Base-by-base conservation (phyloP, 2,329 filamentous ascomycete species). In the Phialemoniopsis sp. region DNA sequence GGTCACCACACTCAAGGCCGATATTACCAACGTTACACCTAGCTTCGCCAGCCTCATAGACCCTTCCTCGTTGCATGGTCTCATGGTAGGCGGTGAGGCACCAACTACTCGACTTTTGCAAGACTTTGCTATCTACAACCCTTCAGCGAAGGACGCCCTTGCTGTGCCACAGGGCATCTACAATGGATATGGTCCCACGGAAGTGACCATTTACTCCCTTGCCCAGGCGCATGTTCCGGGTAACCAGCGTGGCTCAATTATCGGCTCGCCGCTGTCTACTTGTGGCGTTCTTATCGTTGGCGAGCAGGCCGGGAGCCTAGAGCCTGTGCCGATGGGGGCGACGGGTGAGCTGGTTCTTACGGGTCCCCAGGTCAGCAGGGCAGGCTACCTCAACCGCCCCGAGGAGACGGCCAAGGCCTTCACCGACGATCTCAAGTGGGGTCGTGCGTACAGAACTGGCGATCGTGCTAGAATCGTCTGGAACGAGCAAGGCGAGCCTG, bases 341-440 rank as follows among this genome's bases (percentile, higher is more conserved):
- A 29, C 40, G 2, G 50, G 50, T 14, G 49, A 52, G 39, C 42
- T 52, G 2, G 38, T 46, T 2, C 28, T 47, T 13, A 39, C 37
- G 1, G 47, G 47, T 8, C 48, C 48, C 2, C 49, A 52, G 29
- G 45, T 52, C 10, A 48, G 47, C 37, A 32, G 14, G 28, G 52
- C 63, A 29, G 67, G 62, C 13, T 72, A 72, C 39, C 52, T 66
- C 39, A 55, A 61, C 32, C 62, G 59, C 26, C 50, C 51, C 5
- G 41, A 41, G 5, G 44, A 45, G 29, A 47, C 42, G 13, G 43
- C 36, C 3, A 41, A 40, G 29, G 37, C 43, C 13, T 49, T 47
- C 42, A 39, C 54, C 28, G 33, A 42, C 5, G 47, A 52, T 36
- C 29, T 18, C 9, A 13, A 30, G 17, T 38, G 30, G 29, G 46